phyloP scores from a whole-genome alignment of 768 basidiomycete species.

The Sistotremastrum niveocremeum region DNA sequence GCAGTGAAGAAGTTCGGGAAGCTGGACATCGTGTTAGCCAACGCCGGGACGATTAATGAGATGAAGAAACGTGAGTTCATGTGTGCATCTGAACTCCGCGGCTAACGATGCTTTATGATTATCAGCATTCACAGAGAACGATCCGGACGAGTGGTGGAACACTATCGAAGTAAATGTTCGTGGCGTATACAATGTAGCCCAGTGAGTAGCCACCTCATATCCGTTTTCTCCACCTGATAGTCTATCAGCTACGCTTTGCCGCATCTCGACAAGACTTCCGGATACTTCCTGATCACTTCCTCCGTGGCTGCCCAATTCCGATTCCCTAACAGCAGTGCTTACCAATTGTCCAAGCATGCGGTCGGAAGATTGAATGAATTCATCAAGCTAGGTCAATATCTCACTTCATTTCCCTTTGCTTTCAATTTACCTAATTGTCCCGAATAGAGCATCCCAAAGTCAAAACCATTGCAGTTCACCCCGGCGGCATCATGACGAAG shows the following conservation, averaged over 20 bases:
- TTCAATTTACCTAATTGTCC: no score
- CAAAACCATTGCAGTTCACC: conserved; percentile 3
- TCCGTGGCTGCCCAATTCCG: conserved; percentile 1
- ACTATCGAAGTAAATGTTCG: conserved; percentile 12
- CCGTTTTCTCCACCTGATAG: no score
- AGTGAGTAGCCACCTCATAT: background rate
- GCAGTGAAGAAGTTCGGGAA: conserved; percentile 6
- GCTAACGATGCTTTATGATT: background rate
- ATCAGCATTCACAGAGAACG: conserved; percentile 1
- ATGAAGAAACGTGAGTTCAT: no score
- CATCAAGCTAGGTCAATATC: conserved; percentile 2
- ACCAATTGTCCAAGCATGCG: conserved; percentile 4
- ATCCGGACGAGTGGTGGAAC: conserved; percentile 14
- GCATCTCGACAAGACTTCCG: no score
- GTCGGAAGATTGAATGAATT: conserved; percentile 3
- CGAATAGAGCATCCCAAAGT: background rate
- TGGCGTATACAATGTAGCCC: conserved; percentile 11
- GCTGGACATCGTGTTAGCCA: conserved; percentile 11
- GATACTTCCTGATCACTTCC: conserved; percentile 4
- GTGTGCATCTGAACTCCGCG: background rate
- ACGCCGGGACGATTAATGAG: conserved; percentile 7
- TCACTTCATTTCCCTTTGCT: no score
- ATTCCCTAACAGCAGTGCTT: conserved; percentile 1
- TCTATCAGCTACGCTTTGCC: no score
- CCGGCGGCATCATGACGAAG: conserved; percentile 8